Percentiles rank a stretch among this genome's conserved stretches.
Evolutionary conservation across 2,329 filamentous ascomycete genomes (phyloP).

Genomic region (Ascochyta rabiei): DNA sequence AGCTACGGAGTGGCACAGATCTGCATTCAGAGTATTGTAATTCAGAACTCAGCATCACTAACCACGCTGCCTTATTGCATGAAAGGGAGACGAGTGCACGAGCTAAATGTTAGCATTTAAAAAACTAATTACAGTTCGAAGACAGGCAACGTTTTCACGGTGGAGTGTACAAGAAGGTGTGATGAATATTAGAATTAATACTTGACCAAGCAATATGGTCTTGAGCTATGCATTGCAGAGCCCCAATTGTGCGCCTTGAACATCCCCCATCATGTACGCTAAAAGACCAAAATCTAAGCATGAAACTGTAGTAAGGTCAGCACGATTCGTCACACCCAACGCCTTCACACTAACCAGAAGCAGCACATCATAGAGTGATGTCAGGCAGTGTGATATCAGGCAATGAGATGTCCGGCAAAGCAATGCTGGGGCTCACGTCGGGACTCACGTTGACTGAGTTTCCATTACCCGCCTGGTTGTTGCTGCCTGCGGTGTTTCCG

Average conservation of each 20-base stretch:
- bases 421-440: constrained; percentile 5
- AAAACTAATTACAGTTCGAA: no score
- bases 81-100: no score
- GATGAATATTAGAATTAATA: neutral
- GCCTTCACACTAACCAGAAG: constrained; percentile 2
- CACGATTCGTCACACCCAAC: neutral
- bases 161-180: no score
- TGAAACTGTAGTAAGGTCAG: neutral
- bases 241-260: neutral
- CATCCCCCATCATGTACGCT: neutral
- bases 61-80: no score
- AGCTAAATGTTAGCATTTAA: no score
- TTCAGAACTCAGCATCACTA: no score
- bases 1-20: no score
- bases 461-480: constrained; percentile 15
- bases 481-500: constrained; percentile 11
- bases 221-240: neutral
- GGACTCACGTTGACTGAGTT: constrained; percentile 21
- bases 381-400: constrained; percentile 2
- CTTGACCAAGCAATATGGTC: neutral
- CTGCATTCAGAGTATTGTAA: no score
- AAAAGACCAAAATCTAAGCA: constrained; percentile 1
- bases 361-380: constrained; percentile 1
- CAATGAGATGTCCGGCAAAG: constrained; percentile 5
- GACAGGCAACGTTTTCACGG: no score